Conservation (phyloP, 306 rosid genomes). For the Dryas drummondii region DNA sequence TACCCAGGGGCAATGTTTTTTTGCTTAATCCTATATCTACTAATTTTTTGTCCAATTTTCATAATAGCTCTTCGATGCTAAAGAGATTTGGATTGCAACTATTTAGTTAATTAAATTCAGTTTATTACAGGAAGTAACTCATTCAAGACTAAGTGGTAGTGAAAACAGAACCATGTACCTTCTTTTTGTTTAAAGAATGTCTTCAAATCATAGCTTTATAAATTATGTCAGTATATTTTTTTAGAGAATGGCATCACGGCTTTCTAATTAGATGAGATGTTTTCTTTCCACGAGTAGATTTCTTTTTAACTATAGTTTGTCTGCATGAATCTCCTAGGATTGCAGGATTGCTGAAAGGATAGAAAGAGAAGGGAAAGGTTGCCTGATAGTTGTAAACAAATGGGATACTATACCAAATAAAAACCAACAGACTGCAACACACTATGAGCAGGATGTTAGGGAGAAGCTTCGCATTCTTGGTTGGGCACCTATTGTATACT, state of each 20-base stretch:
- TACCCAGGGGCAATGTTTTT: too few species aligned
- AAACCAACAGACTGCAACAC: slow-evolving; percentile 82
- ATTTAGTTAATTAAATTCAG: slow-evolving; percentile 1
- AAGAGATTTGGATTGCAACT: background rate
- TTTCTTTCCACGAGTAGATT: too few species aligned
- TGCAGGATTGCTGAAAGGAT: slow-evolving; percentile 93
- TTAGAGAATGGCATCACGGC: too few species aligned
- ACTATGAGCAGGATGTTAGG: slow-evolving; percentile 89
- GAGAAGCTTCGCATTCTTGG: slow-evolving; percentile 77
- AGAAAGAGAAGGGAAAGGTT: slow-evolving; percentile 90
- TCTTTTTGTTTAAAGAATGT: too few species aligned
- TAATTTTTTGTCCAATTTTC: background rate
- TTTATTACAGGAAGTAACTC: background rate
- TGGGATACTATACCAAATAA: slow-evolving; percentile 96
- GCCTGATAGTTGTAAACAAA: slow-evolving; percentile 91
- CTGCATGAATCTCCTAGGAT: slow-evolving; percentile 56
- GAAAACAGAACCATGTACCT: too few species aligned
- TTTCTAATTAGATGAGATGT: too few species aligned
- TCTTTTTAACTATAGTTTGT: background rate
- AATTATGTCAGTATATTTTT: too few species aligned
- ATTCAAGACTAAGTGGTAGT: background rate
- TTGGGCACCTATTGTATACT: slow-evolving; percentile 94
- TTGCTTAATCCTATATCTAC: background rate
- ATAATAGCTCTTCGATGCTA: background rate
- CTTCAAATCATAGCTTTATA: too few species aligned